Conservation (phyloP, 768 basidiomycete genomes). For the Pleurotus salmoneostramineus region DNA sequence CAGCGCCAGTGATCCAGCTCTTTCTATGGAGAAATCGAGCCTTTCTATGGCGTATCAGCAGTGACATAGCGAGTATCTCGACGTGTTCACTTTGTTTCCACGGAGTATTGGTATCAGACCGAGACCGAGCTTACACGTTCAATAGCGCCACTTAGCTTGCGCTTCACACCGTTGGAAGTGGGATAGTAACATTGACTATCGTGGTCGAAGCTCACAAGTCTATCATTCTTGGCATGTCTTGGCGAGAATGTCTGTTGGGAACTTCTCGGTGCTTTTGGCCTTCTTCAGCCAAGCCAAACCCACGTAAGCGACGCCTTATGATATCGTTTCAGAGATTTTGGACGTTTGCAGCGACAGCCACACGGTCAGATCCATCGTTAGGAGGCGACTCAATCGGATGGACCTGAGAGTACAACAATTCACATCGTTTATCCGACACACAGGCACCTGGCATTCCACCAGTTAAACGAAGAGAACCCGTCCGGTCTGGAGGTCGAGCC, state of each 20-base stretch:
- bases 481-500: neutral
- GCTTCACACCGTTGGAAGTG: neutral
- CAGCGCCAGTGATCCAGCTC: too few species aligned
- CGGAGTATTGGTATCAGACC: too few species aligned
- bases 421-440: neutral
- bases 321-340: neutral
- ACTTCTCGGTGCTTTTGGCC: neutral
- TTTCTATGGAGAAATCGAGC: too few species aligned
- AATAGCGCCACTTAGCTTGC: neutral
- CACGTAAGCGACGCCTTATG: constrained; percentile 3
- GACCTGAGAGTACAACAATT: neutral
- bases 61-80: too few species aligned
- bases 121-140: too few species aligned
- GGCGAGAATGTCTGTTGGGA: constrained; percentile 1
- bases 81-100: too few species aligned
- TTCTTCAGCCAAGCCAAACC: constrained; percentile 4
- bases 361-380: neutral
- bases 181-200: neutral
- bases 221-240: constrained; percentile 5
- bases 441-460: neutral
- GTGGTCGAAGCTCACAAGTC: constrained; percentile 2
- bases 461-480: neutral
- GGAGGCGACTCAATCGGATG: neutral
- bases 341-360: neutral
- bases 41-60: too few species aligned